A percentile compares a stretch with the other conserved stretches of the same genome.
Conservation (phyloP, 352 stramenopile species). For the Phytophthora sp. region DNA sequence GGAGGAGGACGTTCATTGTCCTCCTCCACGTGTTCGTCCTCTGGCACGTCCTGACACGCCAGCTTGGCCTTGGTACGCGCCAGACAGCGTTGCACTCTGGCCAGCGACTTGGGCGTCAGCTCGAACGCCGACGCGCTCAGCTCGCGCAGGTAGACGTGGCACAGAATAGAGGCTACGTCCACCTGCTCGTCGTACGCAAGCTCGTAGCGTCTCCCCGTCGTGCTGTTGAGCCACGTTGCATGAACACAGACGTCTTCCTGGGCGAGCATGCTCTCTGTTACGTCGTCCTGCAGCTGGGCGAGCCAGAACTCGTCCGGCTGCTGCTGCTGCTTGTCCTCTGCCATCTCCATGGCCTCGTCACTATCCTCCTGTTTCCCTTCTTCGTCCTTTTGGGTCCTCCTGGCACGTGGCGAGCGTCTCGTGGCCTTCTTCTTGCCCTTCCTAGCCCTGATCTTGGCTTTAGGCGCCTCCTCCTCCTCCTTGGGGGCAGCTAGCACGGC, state of each 20-base stretch:
- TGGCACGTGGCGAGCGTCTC: conserved; percentile 11
- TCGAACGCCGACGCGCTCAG: conserved; percentile 45
- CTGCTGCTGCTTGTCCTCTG: conserved; percentile 21
- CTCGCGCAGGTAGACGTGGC: conserved; percentile 69
- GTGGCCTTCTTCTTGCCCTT: conserved; percentile 21
- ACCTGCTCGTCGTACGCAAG: conserved; percentile 68
- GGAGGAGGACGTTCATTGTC: conserved; percentile 68
- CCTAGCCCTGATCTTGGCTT: conserved; percentile 23
- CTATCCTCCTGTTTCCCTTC: conserved; percentile 9
- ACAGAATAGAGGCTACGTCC: conserved; percentile 72
- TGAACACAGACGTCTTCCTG: conserved; percentile 52
- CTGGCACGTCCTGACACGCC: conserved; percentile 17
- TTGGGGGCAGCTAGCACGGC: conserved; percentile 53
- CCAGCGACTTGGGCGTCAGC: conserved; percentile 69
- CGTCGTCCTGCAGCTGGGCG: conserved; percentile 75
- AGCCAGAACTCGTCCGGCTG: conserved; percentile 73
- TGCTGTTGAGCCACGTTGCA: conserved; percentile 70
- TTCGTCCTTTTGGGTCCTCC: neutral
- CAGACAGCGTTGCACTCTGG: conserved; percentile 54
- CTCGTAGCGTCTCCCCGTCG: conserved; percentile 40
- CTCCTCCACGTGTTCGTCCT: conserved; percentile 24
- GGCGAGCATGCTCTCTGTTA: conserved; percentile 75
- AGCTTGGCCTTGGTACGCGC: conserved; percentile 41
- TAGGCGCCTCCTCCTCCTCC: conserved; percentile 4
- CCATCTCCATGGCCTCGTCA: neutral